Percentiles rank a stretch among this genome's conserved stretches.
Conservation (phyloP, 495 filamentous ascomycete species). For the Trichocladium antarcticum region DNA sequence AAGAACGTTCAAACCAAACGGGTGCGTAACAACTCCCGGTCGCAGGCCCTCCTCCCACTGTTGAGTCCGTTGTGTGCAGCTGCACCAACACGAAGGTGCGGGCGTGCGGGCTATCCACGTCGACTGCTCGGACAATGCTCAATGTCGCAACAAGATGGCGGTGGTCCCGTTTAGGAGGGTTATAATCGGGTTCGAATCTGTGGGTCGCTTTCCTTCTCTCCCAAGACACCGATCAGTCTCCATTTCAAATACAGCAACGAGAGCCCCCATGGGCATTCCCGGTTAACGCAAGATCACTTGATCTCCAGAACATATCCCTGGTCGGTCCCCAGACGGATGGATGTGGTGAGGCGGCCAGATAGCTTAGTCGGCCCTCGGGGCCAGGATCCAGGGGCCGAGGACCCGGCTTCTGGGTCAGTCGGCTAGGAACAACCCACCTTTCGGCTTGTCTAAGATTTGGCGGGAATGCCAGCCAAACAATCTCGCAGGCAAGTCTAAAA, state of each 20-base stretch:
- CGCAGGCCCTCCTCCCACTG: background rate
- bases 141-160: background rate
- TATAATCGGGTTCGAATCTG: background rate
- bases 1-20: background rate
- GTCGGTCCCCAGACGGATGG: background rate
- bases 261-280: background rate
- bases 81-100: too few relatives aligned
- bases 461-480: background rate
- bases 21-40: background rate
- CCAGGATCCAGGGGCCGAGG: constrained; percentile 1
- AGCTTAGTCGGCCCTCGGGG: background rate
- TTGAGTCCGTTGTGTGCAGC: background rate
- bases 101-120: too few relatives aligned
- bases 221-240: constrained; percentile 21
- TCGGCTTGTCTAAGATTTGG: background rate
- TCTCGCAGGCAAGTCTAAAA: background rate
- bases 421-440: constrained; percentile 17
- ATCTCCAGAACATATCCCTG: background rate
- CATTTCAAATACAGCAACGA: background rate
- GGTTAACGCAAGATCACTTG: background rate
- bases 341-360: background rate
- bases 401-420: constrained; percentile 8
- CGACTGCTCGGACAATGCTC: background rate
- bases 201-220: constrained; percentile 9
- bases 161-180: background rate